Conservation (phyloP, 192 early-diverging fungal species). For the Backusella tuberculispora region DNA sequence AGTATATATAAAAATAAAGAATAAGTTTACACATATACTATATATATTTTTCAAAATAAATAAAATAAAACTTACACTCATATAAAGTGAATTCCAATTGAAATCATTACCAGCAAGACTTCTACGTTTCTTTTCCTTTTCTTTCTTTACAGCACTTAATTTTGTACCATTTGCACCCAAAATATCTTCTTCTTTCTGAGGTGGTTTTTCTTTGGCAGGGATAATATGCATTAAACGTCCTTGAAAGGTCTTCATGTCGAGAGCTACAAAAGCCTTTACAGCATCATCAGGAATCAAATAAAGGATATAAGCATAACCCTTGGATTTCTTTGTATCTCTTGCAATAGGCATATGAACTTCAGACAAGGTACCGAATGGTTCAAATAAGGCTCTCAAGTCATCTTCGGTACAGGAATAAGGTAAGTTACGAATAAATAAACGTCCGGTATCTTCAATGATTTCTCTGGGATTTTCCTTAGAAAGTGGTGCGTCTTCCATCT, state of each 20-base stretch:
- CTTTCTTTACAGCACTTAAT: slow-evolving; percentile 74
- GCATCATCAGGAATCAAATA: slow-evolving; percentile 94
- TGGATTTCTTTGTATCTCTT: slow-evolving; percentile 89
- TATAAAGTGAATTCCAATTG: slow-evolving; percentile 96
- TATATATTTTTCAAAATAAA: too few species aligned
- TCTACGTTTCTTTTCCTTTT: slow-evolving; percentile 83
- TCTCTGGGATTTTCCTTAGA: slow-evolving; percentile 53
- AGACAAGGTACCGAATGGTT: slow-evolving; percentile 86
- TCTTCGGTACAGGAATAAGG: slow-evolving; percentile 89
- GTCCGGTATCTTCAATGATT: slow-evolving; percentile 91
- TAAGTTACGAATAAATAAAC: slow-evolving; percentile 93
- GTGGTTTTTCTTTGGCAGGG: slow-evolving; percentile 86
- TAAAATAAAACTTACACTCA: slow-evolving; percentile 70
- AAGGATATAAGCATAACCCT: slow-evolving; percentile 91
- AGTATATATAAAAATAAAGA: slow-evolving; percentile 10
- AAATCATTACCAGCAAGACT: slow-evolving; percentile 79
- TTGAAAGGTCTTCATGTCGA: slow-evolving; percentile 89
- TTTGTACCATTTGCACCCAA: slow-evolving; percentile 54
- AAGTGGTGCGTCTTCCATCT: background rate
- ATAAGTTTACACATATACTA: slow-evolving; percentile 6
- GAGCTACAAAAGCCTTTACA: slow-evolving; percentile 78
- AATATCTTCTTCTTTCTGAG: slow-evolving; percentile 57
- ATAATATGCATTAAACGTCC: slow-evolving; percentile 90
- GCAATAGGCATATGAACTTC: slow-evolving; percentile 96
- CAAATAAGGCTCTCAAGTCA: slow-evolving; percentile 82